Evolutionary conservation across 139 green algal species (phyloP).

Genomic region (Chlorella sp.): DNA sequence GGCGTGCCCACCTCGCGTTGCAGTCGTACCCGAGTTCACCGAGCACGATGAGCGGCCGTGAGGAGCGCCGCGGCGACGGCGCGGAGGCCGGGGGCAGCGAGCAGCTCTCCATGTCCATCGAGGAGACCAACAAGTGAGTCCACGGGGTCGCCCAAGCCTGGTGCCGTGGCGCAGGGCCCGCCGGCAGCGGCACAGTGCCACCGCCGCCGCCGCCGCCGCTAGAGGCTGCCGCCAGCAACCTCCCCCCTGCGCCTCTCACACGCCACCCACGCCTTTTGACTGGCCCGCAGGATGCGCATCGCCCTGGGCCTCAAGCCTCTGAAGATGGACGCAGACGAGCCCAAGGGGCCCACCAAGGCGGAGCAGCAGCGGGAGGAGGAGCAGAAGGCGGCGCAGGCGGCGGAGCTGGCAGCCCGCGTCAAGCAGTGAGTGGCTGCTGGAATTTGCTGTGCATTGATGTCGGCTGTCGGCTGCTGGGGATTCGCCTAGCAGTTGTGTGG

Average conservation of each 20-base stretch:
- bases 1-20: background rate
- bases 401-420: slow-evolving; percentile 22
- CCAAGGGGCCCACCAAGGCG: slow-evolving; percentile 24
- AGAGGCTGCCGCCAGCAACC: background rate
- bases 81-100: slow-evolving; percentile 24
- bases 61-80: background rate
- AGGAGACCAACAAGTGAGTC: slow-evolving; percentile 86
- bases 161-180: background rate
- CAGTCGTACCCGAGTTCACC: too few relatives aligned
- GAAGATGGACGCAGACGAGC: slow-evolving; percentile 25
- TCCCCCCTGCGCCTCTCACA: background rate
- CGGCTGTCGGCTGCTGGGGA: too few relatives aligned
- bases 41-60: slow-evolving; percentile 22
- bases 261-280: background rate
- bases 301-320: slow-evolving; percentile 82
- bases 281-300: slow-evolving; percentile 65
- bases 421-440: slow-evolving; percentile 42
- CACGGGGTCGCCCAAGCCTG: background rate
- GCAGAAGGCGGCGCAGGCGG: slow-evolving; percentile 36
- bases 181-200: background rate
- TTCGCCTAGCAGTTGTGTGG: too few relatives aligned
- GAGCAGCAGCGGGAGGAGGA: slow-evolving; percentile 45
- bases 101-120: slow-evolving; percentile 75
- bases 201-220: background rate
- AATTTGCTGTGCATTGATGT: too few relatives aligned